A percentile compares a stretch with the other conserved stretches of the same genome.
phyloP scores from a whole-genome alignment of 768 basidiomycete genomes.

The Hygrophorus pudorinus region DNA sequence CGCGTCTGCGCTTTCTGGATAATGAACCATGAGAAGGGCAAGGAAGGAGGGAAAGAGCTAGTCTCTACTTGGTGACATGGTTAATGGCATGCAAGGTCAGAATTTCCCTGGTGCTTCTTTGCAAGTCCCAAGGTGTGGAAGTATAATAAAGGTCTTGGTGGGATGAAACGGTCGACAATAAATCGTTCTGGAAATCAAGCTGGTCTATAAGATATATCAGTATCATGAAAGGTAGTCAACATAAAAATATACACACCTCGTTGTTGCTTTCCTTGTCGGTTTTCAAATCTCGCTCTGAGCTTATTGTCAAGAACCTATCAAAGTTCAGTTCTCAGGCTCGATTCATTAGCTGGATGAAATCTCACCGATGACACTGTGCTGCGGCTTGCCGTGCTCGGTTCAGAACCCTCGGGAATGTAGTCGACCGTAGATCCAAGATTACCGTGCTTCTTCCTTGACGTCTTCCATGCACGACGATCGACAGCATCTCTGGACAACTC shows the following conservation, averaged over 20 bases:
- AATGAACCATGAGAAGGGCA: background rate
- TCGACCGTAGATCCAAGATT: constrained; percentile 49
- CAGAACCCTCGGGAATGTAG: constrained; percentile 34
- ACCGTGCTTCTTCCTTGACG: constrained; percentile 36
- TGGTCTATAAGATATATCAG: constrained; percentile 26
- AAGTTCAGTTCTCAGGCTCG: background rate
- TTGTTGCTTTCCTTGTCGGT: constrained; percentile 42
- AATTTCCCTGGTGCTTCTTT: constrained; percentile 54
- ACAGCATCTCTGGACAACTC: constrained; percentile 39
- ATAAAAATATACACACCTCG: constrained; percentile 30
- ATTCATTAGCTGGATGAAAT: constrained; percentile 5
- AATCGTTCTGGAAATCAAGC: constrained; percentile 49
- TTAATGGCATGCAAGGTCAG: constrained; percentile 76
- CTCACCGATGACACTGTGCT: constrained; percentile 15
- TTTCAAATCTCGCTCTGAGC: constrained; percentile 44
- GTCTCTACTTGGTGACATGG: constrained; percentile 74
- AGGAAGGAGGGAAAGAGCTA: background rate
- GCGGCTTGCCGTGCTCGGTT: constrained; percentile 13
- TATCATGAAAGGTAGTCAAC: constrained; percentile 1
- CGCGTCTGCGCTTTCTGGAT: constrained; percentile 74
- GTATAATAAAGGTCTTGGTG: constrained; percentile 74
- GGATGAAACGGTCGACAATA: constrained; percentile 54
- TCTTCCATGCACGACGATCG: constrained; percentile 49
- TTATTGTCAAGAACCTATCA: constrained; percentile 42
- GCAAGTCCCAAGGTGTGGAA: constrained; percentile 53